Evolutionary conservation across 2,329 filamentous ascomycete genomes (phyloP).

Genomic region (Pseudohalonectria lignicola): DNA sequence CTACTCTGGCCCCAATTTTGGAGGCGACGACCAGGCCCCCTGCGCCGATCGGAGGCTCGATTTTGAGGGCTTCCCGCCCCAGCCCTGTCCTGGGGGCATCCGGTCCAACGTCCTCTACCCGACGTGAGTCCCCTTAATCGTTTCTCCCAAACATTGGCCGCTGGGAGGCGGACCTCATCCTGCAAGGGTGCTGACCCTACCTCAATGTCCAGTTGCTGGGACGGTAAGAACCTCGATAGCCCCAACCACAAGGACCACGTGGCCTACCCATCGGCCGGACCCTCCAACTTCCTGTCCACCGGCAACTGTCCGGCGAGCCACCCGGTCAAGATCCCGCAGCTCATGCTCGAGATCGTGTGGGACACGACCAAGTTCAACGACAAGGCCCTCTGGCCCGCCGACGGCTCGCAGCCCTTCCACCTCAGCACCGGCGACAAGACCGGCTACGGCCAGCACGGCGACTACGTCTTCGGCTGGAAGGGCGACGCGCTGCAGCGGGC

Average conservation of each 20-base stretch:
- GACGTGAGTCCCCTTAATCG: constrained; percentile 24
- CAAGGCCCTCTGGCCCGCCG: constrained; percentile 6
- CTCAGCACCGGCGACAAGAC: constrained; percentile 4
- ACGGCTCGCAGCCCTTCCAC: constrained; percentile 5
- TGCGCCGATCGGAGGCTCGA: constrained; percentile 1
- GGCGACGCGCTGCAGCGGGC: constrained; percentile 27
- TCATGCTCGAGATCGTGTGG: constrained; percentile 30
- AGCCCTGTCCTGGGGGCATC: constrained; percentile 22
- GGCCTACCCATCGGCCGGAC: constrained; percentile 27
- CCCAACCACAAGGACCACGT: constrained; percentile 35
- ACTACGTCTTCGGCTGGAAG: constrained; percentile 31
- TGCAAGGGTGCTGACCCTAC: constrained; percentile 18
- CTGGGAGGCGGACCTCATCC: constrained; percentile 42
- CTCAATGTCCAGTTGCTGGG: constrained; percentile 35
- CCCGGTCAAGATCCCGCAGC: constrained; percentile 42
- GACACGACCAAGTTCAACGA: constrained; percentile 14
- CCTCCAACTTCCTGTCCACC: constrained; percentile 18
- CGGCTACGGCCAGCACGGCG: constrained; percentile 19
- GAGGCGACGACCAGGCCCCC: constrained; percentile 11
- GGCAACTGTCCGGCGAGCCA: constrained; percentile 38
- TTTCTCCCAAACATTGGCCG: constrained; percentile 16
- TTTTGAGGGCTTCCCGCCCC: background rate
- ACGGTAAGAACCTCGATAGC: constrained; percentile 34
- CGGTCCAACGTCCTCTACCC: constrained; percentile 39
- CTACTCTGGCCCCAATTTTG: constrained; percentile 16